Percentiles rank a stretch among this genome's conserved stretches.
These are phyloP conservation scores for Neonectria punicea DNA, from an alignment of 2,329 filamentous ascomycete genomes.

Conservation along the genomic window DNA sequence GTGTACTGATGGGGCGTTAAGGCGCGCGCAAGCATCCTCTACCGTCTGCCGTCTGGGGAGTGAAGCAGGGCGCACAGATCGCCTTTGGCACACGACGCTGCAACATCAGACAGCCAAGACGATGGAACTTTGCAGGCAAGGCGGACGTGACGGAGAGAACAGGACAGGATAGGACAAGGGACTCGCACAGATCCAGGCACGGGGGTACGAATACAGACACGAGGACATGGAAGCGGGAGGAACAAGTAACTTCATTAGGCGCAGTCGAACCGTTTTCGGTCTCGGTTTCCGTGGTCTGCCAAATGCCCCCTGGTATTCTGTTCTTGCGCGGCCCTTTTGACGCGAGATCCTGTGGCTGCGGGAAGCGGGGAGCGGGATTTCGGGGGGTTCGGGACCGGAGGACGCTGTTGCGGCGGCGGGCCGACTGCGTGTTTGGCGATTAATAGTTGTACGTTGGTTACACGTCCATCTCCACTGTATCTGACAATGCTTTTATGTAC, in stretches of 20 bases:
- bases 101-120: conserved; percentile 13
- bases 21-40: conserved; percentile 32
- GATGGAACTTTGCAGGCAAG: conserved; percentile 3
- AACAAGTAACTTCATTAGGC: background rate
- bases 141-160: background rate
- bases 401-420: conserved; percentile 13
- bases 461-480: background rate
- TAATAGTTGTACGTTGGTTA: background rate
- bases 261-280: background rate
- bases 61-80: conserved; percentile 27
- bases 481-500: background rate
- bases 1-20: conserved; percentile 8
- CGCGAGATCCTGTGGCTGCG: background rate
- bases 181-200: background rate
- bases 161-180: background rate
- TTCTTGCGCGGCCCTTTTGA: conserved; percentile 1
- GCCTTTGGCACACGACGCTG: conserved; percentile 15
- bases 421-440: conserved; percentile 13
- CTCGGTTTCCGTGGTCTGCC: background rate
- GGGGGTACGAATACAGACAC: background rate
- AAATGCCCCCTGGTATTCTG: background rate
- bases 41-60: conserved; percentile 18
- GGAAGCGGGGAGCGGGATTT: conserved; percentile 12
- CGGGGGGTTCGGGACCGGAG: conserved; percentile 11
- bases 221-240: background rate